These are phyloP conservation scores for Scutellaria baicalensis DNA, from an alignment of 257 asterid species.

Conservation along the genomic window DNA sequence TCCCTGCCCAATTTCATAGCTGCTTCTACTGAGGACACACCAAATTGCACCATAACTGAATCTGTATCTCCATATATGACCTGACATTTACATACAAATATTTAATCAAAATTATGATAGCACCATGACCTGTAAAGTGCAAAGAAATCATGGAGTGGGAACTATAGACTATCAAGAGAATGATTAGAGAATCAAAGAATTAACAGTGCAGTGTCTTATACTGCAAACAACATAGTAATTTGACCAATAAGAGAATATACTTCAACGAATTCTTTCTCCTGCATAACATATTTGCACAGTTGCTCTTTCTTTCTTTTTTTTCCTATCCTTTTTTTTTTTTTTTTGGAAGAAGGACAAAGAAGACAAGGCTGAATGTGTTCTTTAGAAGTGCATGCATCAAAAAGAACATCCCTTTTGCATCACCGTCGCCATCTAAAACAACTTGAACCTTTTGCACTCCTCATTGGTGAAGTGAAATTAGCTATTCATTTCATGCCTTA, in stretches of 20 bases:
- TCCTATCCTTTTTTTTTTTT: too few relatives aligned
- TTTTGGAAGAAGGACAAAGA: too few relatives aligned
- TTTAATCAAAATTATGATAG: background rate
- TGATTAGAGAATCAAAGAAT: background rate
- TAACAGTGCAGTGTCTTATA: background rate
- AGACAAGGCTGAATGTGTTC: too few relatives aligned
- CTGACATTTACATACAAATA: constrained; percentile 31
- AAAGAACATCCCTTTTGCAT: too few relatives aligned
- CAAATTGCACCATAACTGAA: constrained; percentile 99
- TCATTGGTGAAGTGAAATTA: too few relatives aligned
- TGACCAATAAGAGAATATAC: background rate
- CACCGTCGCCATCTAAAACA: too few relatives aligned
- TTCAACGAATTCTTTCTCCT: background rate
- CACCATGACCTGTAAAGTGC: background rate
- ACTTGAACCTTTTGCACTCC: too few relatives aligned
- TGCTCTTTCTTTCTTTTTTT: too few relatives aligned
- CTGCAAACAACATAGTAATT: background rate
- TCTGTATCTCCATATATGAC: constrained; percentile 99
- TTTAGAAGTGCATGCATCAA: too few relatives aligned
- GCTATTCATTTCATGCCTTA: too few relatives aligned
- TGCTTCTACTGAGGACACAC: constrained; percentile 83
- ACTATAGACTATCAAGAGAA: background rate
- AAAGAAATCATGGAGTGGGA: background rate
- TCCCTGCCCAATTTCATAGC: constrained; percentile 95
- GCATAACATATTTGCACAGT: too few relatives aligned